Evolutionary conservation across 768 basidiomycete genomes (phyloP), one percentile per base, ranked within the genome.

Genomic region (Kwoniella dejecticola): DNA sequence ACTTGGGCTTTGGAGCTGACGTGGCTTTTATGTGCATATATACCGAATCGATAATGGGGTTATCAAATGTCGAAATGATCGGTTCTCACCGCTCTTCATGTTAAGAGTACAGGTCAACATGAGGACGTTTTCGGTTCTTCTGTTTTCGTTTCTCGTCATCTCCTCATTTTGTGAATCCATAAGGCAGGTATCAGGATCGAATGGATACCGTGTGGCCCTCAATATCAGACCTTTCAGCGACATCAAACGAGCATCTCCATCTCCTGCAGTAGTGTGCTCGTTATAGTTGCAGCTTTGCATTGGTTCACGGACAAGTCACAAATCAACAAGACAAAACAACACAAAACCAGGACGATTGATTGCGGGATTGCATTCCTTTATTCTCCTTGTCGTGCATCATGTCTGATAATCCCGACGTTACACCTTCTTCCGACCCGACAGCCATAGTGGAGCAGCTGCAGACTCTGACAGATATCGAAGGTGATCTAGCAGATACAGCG

Each of bases 381-480:
- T 47, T 44, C n/a, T n/a, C 46, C 46, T 27, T 15, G 13, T 47
- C 17, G 0, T 36, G 48, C 30, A 50, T n/a, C 17, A 50, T 50
- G 48, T 50, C 48, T 21, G 48, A 50, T n/a, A n/a, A n/a, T 17
- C 31, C 31, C 30, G 10, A 8, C 17, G 41, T 42, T n/a, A 12
- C 17, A 11, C 5, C 41, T 42, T 42, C n/a, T 50, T 31, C 38
- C 56, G 60, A 60, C 40, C 57, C 68, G 30, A 24, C 48, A 4
- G 58, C 40, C 29, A 70, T 70, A 33, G 56, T 73, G 45, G 41
- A 67, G 30, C 62, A 68, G 54, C 46, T 74, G 62, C 63, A 74
- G 55, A 57, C 50, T 21, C 67, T 74, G 21, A 70, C 63, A 55
- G 66, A 74, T 49, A 70, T 74, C 57, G 73, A 74, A 52, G 62